A percentile compares a stretch with the other conserved stretches of the same genome.
Conservation (phyloP, 257 asterid species). For the Solanum lignicaule region DNA sequence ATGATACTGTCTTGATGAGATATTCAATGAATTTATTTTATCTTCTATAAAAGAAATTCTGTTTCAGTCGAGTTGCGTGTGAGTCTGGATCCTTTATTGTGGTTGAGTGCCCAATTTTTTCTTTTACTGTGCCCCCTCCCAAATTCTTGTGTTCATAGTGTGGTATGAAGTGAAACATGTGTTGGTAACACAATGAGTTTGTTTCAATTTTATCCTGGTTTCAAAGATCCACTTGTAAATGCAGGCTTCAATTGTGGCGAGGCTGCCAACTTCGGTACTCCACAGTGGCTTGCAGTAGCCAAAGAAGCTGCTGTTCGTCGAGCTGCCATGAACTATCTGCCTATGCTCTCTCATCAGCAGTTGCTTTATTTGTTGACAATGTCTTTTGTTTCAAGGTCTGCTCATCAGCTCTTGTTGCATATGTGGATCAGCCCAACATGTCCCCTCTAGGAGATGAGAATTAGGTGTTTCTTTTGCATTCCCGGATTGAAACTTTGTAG, state of each 20-base stretch:
- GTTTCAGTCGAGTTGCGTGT: neutral
- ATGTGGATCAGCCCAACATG: neutral
- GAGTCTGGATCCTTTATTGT: neutral
- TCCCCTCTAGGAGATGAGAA: neutral
- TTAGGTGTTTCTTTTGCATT: neutral
- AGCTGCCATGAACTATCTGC: conserved; percentile 97
- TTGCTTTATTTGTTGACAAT: conserved; percentile 81
- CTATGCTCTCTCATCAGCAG: conserved; percentile 99
- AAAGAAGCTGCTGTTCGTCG: conserved; percentile 98
- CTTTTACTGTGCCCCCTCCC: neutral
- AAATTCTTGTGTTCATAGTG: neutral
- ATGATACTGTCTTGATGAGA: neutral
- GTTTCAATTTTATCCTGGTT: neutral
- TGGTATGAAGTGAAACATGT: neutral
- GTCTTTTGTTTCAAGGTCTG: conserved; percentile 90
- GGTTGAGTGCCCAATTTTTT: neutral
- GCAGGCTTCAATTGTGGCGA: conserved; percentile 97
- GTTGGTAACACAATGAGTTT: neutral
- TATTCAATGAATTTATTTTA: neutral
- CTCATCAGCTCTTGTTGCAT: conserved; percentile 3
- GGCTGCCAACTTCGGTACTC: conserved; percentile 98
- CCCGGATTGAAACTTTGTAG: neutral
- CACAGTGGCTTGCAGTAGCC: conserved; percentile 91
- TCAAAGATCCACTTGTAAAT: neutral
- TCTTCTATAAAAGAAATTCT: neutral